Base-by-base conservation (phyloP, 352 stramenopile genomes). In the Phytophthora vignae region DNA sequence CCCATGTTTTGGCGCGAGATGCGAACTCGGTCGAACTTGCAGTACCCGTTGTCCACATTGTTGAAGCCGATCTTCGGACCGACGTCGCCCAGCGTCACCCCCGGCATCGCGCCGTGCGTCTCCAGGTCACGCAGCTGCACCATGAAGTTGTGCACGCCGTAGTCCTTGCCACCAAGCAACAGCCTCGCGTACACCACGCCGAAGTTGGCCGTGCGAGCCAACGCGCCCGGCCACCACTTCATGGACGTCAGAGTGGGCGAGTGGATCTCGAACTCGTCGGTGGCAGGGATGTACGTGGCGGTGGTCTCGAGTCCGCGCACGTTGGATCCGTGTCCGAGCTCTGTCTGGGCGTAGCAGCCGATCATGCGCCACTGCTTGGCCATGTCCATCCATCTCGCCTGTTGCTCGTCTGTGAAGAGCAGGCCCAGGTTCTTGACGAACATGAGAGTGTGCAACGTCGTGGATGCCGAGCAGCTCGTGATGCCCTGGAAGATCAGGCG, bases 211-310 rank as follows among this genome's bases (percentile, higher is more conserved):
- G 96, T 98, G 69, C 97, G 90, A 68, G 95, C 98, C 31, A 97
- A 88, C 2, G 93, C 98, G 29, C 96, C 96, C 11, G 96, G 95
- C 98, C 97, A 99, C 87, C 97, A 99, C 77, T 99, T 99, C 67
- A 87, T 91, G 42, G 89, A 94, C 10, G 92, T 98, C 48, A 99
- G 73, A 10, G 96, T 99, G 1, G 97, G 97, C 29, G 94, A 97
- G 80, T 99, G 78, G 64, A 99, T 97, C 36, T 98, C 85, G 61
- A 97, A 99, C 76, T 97, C 94, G 64, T 98, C 87, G 1, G 76
- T 90, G 38, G 92, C 84, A 17, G 82, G 82, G 29, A 96, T 63
- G 77, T 95, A 99, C 6, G 91, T 98, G 25, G 95, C 96, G 9
- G 94, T 99, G 2, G 96, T 99, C 78, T 98, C 92, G 22, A 98